A percentile compares a stretch with the other conserved stretches of the same genome.
These are phyloP conservation scores for Dictyostelium purpureum DNA, from an alignment of 78 protist species.

Conservation along the genomic window DNA sequence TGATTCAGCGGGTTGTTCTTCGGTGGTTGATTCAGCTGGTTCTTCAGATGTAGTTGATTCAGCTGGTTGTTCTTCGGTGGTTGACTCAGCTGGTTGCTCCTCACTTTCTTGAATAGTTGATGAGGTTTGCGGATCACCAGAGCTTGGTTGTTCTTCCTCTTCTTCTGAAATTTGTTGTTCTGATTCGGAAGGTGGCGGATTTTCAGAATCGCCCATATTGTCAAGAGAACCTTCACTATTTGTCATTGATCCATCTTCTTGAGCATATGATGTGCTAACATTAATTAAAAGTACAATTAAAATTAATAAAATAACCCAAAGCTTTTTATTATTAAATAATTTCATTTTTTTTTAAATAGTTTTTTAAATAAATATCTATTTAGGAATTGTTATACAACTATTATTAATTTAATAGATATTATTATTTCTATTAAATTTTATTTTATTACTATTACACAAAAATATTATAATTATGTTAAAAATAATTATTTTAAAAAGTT, in stretches of 20 bases:
- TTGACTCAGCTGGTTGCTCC: not conserved
- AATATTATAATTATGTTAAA: too few species aligned
- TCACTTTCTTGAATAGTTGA: not conserved
- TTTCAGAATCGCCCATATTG: not conserved
- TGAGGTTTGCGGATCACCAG: not conserved
- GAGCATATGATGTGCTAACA: not conserved
- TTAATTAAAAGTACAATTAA: not conserved
- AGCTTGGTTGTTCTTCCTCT: not conserved
- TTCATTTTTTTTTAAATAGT: conserved; percentile 21
- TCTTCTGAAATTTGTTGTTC: too few species aligned
- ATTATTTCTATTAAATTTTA: too few species aligned
- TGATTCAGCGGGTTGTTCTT: not conserved
- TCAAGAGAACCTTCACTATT: not conserved
- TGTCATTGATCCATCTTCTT: not conserved
- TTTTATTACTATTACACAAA: too few species aligned
- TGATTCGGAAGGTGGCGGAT: not conserved
- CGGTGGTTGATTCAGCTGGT: not conserved
- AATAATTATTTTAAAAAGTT: too few species aligned
- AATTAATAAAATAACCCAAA: not conserved
- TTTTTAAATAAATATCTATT: too few species aligned
- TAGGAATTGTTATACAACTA: too few species aligned
- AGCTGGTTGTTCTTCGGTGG: not conserved
- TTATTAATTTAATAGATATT: too few species aligned
- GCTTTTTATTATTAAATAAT: not conserved
- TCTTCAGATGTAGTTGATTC: not conserved